Conservation (phyloP, 140 eudicot species). For the Stevia rebaudiana region DNA sequence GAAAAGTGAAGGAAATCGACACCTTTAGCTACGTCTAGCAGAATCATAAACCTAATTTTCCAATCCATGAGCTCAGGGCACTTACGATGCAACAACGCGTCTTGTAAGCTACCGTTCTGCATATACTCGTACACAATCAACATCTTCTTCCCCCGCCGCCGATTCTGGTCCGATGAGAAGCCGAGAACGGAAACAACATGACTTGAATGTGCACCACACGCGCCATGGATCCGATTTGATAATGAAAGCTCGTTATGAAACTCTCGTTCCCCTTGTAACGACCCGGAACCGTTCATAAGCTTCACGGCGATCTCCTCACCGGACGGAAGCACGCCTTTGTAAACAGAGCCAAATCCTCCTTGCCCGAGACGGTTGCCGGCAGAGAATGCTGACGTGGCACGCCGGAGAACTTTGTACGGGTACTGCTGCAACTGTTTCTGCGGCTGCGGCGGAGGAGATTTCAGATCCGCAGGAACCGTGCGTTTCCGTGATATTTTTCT, state of each 20-base stretch:
- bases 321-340: constrained; percentile 56
- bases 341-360: constrained; percentile 96
- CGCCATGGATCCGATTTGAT: constrained; percentile 41
- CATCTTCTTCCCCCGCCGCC: constrained; percentile 38
- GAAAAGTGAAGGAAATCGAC: constrained; percentile 60
- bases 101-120: constrained; percentile 90
- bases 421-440: constrained; percentile 37
- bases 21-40: constrained; percentile 60
- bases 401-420: constrained; percentile 52
- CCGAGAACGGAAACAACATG: constrained; percentile 63
- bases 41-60: constrained; percentile 53
- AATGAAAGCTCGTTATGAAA: constrained; percentile 80
- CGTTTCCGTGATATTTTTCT: constrained; percentile 63
- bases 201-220: constrained; percentile 36
- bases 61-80: constrained; percentile 68
- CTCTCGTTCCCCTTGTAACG: constrained; percentile 88
- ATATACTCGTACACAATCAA: constrained; percentile 74
- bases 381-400: constrained; percentile 66
- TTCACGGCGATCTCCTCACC: constrained; percentile 86
- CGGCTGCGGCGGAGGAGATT: constrained; percentile 38
- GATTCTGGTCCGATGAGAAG: constrained; percentile 39
- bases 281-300: constrained; percentile 63
- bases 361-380: constrained; percentile 64
- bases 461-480: constrained; percentile 82
- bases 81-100: constrained; percentile 69